Base-by-base conservation (phyloP, 2,329 filamentous ascomycete species). In the Mycosphaerella arachidis region DNA sequence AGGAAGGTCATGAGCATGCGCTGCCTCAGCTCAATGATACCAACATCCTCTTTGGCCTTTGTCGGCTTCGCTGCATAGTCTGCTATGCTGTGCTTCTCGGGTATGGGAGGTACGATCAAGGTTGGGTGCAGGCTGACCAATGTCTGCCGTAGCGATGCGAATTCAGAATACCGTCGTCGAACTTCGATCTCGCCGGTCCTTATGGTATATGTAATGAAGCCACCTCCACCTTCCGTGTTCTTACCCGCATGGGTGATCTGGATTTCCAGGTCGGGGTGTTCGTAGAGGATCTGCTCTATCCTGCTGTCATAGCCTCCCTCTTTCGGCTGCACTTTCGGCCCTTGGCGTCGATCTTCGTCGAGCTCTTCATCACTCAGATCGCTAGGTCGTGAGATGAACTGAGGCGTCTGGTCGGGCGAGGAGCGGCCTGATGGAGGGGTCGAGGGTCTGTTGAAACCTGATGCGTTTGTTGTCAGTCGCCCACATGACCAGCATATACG, bases 21-120 rank as follows among this genome's bases (percentile, higher is more conserved):
- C 79, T 97, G 97, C 61, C 94, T 86, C 66, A 97, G 79, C 72
- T 99, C 94, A 65, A 99, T 99, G 50, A 97, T 99, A 62, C 93
- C 90, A 59, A 92, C 88, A 73, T 99, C 95, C 75, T 99, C 93
- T 75, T 97, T 99, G 18, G 95, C 95, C 70, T 93, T 97, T 40
- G 94, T 99, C 1, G 95, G 94, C 70, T 96, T 97, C 30, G 95
- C 92, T 16, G 94, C 94, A 73, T 99, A 99, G 75, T 99, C 94
- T 62, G 93, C 93, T 89, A 99, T 96, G 50, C 92, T 94, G 75
- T 99, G 94, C 76, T 99, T 99, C 78, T 99, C 95, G 24, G 94
- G 94, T 70, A 99, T 99, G 3, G 94, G 94, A 7, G 94, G 95
- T 55, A 99, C 90, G 69, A 99, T 90, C 46, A 99, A 83, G 0